phyloP scores from a whole-genome alignment of 148 eudicot species.

The Rhododendron ferrugineum region DNA sequence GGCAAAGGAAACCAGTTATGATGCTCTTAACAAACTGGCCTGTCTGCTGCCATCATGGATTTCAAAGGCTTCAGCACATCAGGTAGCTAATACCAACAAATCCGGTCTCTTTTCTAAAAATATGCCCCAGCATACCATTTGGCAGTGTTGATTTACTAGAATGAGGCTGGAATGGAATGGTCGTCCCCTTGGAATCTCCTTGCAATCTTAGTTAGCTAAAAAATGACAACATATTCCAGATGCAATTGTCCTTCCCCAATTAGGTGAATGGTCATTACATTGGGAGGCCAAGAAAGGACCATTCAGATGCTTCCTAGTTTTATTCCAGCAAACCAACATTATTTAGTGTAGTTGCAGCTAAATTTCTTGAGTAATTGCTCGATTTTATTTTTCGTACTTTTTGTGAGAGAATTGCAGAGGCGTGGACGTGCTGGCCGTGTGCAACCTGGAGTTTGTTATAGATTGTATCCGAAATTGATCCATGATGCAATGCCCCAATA shows the following conservation, averaged over 20 bases:
- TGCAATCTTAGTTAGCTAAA: neutral
- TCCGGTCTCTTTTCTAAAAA: neutral
- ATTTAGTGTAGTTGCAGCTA: neutral
- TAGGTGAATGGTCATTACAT: neutral
- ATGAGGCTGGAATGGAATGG: neutral
- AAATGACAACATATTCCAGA: neutral
- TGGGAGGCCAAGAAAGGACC: neutral
- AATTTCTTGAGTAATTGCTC: neutral
- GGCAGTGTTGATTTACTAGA: neutral
- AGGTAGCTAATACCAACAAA: conserved; percentile 35
- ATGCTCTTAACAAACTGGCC: conserved; percentile 95
- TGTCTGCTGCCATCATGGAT: conserved; percentile 97
- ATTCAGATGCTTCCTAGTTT: neutral
- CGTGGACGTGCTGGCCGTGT: conserved; percentile 99
- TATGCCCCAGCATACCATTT: neutral
- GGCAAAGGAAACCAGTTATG: conserved; percentile 98
- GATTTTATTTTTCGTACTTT: neutral
- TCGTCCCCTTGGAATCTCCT: neutral
- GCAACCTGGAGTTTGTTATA: conserved; percentile 89
- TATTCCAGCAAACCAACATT: neutral
- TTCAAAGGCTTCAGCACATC: conserved; percentile 99
- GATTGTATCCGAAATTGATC: conserved; percentile 77
- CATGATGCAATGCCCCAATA: conserved; percentile 90
- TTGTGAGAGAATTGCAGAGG: conserved; percentile 45
- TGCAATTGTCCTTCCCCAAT: neutral